These are phyloP conservation scores for Prinsepia uniflora DNA, from an alignment of 306 rosid genomes.

Conservation along the genomic window DNA sequence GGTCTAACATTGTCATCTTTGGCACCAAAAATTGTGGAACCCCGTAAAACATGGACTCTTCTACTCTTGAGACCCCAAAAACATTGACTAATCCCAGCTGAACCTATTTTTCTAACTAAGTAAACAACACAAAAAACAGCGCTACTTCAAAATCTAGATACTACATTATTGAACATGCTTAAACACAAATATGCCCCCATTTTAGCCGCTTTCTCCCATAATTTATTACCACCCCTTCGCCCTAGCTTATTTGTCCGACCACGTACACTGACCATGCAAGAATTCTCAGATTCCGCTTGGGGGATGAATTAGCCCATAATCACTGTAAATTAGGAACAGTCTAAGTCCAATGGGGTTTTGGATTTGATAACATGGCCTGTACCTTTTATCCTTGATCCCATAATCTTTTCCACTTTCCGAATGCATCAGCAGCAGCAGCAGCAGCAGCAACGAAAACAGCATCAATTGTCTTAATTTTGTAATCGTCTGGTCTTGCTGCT, in stretches of 20 bases:
- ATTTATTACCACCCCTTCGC: constrained; percentile 31
- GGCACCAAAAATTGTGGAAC: constrained; percentile 37
- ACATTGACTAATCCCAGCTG: constrained; percentile 35
- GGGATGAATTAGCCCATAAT: constrained; percentile 33
- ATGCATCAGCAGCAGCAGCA: constrained; percentile 37
- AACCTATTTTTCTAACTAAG: constrained; percentile 35
- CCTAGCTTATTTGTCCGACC: constrained; percentile 27
- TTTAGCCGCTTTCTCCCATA: constrained; percentile 27
- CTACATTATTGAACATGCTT: constrained; percentile 36
- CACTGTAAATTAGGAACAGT: constrained; percentile 25
- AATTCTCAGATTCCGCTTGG: constrained; percentile 32
- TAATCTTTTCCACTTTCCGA: constrained; percentile 18
- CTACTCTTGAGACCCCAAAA: constrained; percentile 13
- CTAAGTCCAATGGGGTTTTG: constrained; percentile 28
- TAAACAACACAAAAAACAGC: neutral
- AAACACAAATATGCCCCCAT: constrained; percentile 32
- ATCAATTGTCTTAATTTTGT: neutral
- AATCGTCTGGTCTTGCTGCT: constrained; percentile 33
- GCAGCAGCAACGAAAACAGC: constrained; percentile 22
- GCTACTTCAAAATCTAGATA: constrained; percentile 31
- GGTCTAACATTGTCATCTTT: constrained; percentile 30
- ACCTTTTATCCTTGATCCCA: constrained; percentile 19
- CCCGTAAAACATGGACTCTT: constrained; percentile 4
- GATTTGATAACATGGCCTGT: neutral
- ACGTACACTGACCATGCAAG: constrained; percentile 33